A percentile compares a stretch with the other conserved stretches of the same genome.
Conservation (phyloP, 2,329 filamentous ascomycete species). For the Ophiostoma piceae region DNA sequence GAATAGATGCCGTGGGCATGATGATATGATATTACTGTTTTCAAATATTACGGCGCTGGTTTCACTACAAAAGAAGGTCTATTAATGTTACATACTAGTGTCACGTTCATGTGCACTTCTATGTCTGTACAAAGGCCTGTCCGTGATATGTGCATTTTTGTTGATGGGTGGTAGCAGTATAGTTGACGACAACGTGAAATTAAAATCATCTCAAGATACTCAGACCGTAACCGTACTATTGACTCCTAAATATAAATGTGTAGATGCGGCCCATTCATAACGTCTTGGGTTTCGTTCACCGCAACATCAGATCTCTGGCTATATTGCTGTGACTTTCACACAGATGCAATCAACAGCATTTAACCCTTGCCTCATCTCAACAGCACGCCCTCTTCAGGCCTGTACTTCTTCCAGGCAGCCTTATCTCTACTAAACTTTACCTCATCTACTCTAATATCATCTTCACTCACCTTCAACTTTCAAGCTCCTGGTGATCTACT, state of each 20-base stretch:
- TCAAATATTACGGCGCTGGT: neutral
- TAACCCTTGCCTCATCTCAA: neutral
- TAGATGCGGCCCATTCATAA: neutral
- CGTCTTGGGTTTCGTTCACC: too few species aligned
- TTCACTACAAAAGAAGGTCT: neutral
- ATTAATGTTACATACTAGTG: neutral
- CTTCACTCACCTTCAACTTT: neutral
- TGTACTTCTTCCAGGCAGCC: neutral
- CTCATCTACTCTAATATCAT: too few species aligned
- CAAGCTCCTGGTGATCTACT: too few species aligned
- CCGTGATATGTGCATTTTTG: neutral
- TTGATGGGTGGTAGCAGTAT: neutral
- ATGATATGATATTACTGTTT: neutral
- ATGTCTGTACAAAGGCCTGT: neutral
- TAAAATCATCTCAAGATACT: neutral
- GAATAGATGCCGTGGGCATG: neutral
- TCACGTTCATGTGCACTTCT: neutral
- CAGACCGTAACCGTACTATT: too few species aligned
- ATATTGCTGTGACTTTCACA: neutral
- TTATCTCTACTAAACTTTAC: too few species aligned
- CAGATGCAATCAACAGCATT: neutral
- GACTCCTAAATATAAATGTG: too few species aligned
- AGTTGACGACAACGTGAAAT: neutral
- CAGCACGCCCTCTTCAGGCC: neutral
- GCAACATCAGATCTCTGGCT: too few species aligned